A percentile compares a stretch with the other conserved stretches of the same genome.
phyloP scores from a whole-genome alignment of 2,329 filamentous ascomycete species.

The Aaosphaeria arxii region DNA sequence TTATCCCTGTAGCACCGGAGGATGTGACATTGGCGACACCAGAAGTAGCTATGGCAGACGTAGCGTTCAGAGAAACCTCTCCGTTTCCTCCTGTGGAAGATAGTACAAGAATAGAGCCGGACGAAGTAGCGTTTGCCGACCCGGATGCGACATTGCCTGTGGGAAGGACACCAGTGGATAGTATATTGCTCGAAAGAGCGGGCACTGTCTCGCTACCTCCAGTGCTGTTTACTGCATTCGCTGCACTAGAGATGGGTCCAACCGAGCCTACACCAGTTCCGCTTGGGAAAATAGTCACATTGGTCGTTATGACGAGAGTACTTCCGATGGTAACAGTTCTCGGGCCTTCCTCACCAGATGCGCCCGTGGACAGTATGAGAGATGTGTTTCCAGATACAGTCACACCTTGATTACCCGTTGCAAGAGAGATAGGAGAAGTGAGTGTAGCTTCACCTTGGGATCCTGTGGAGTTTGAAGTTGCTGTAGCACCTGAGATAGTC shows the following conservation, averaged over 20 bases:
- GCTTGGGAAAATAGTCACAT: background rate
- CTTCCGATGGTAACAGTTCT: background rate
- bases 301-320: background rate
- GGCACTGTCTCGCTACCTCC: background rate
- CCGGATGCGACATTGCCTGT: background rate
- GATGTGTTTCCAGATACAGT: slow-evolving; percentile 1
- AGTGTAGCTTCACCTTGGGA: slow-evolving; percentile 6
- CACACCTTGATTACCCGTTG: background rate
- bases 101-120: background rate
- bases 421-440: slow-evolving; percentile 4
- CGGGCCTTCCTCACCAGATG: background rate
- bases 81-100: background rate
- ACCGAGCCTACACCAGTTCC: background rate
- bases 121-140: background rate
- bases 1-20: slow-evolving; percentile 4
- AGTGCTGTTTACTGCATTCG: background rate
- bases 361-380: slow-evolving; percentile 6
- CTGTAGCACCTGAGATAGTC: background rate
- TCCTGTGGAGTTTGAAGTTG: slow-evolving; percentile 8
- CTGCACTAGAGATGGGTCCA: background rate
- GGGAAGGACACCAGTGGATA: background rate
- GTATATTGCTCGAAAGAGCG: no score
- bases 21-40: slow-evolving; percentile 3
- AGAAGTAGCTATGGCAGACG: slow-evolving; percentile 1
- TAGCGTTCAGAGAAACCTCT: background rate